Conservation (phyloP, 2,329 filamentous ascomycete genomes). For the Colletotrichum viniferum region DNA sequence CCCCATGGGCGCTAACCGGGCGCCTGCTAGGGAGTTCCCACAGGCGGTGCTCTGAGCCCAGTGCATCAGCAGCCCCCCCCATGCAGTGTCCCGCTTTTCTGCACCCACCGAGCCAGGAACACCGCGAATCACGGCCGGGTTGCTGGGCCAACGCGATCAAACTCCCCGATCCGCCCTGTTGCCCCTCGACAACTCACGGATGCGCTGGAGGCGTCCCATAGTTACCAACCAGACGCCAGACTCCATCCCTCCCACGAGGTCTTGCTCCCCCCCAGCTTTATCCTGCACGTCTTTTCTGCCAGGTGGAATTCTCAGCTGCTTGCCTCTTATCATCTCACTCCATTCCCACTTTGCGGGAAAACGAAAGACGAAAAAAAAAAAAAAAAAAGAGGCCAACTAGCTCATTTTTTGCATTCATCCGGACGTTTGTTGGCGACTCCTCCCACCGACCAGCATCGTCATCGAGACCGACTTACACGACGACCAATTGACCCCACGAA, state of each 20-base stretch:
- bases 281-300: neutral
- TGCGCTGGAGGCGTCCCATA: slow-evolving; percentile 4
- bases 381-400: neutral
- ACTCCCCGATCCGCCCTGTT: slow-evolving; percentile 19
- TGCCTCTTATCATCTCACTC: neutral
- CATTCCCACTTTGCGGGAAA: neutral
- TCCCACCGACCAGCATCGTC: neutral
- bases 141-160: slow-evolving; percentile 6
- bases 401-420: neutral
- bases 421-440: neutral
- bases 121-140: neutral
- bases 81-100: neutral
- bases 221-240: neutral
- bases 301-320: neutral
- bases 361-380: neutral
- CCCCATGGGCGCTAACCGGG: neutral
- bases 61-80: neutral
- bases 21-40: neutral
- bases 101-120: neutral
- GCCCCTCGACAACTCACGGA: slow-evolving; percentile 20
- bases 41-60: neutral
- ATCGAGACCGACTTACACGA: neutral
- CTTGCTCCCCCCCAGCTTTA: neutral
- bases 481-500: neutral
- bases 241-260: neutral